Conservation (phyloP, 768 basidiomycete genomes). For the Tricholoma flavovirens region DNA sequence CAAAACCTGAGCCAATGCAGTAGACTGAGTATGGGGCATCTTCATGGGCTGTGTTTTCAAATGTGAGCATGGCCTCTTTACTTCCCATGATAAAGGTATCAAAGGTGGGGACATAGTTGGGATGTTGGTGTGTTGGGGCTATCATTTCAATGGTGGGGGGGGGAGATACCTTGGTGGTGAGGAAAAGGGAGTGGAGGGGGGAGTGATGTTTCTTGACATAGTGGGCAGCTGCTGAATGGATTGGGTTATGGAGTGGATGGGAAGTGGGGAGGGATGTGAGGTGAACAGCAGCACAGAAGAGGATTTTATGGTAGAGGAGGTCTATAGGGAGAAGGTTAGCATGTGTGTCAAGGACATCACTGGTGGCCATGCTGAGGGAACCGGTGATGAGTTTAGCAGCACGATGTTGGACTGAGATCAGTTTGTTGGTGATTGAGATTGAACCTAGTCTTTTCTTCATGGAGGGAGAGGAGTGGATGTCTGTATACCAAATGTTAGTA, state of each 20-base stretch:
- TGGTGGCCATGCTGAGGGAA: conserved; percentile 2
- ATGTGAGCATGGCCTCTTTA: not conserved
- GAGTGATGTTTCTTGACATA: conserved; percentile 7
- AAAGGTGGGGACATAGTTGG: not conserved
- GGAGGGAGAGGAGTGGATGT: not conserved
- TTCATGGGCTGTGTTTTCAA: not conserved
- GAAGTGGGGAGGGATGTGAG: conserved; percentile 5
- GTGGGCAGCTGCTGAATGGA: not conserved
- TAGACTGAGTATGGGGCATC: conserved; percentile 1
- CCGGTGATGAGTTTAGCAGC: conserved; percentile 4
- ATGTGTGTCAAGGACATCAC: conserved; percentile 6
- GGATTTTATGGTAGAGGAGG: too few relatives aligned
- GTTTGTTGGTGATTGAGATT: too few relatives aligned
- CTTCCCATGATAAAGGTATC: conserved; percentile 1
- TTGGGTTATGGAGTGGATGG: conserved; percentile 3
- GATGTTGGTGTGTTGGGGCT: not conserved
- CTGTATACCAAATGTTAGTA: conserved; percentile 6
- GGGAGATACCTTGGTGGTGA: conserved; percentile 16
- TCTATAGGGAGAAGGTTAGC: conserved; percentile 10
- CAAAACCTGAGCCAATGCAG: too few relatives aligned
- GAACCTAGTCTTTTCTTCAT: conserved; percentile 4
- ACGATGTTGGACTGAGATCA: conserved; percentile 2
- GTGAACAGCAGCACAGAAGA: not conserved
- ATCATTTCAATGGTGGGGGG: not conserved
- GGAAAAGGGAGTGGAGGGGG: conserved; percentile 19